Percentiles rank a stretch among this genome's conserved stretches.
Conservation (phyloP, 2,329 filamentous ascomycete species). For the Arthrobotrys sinensis region DNA sequence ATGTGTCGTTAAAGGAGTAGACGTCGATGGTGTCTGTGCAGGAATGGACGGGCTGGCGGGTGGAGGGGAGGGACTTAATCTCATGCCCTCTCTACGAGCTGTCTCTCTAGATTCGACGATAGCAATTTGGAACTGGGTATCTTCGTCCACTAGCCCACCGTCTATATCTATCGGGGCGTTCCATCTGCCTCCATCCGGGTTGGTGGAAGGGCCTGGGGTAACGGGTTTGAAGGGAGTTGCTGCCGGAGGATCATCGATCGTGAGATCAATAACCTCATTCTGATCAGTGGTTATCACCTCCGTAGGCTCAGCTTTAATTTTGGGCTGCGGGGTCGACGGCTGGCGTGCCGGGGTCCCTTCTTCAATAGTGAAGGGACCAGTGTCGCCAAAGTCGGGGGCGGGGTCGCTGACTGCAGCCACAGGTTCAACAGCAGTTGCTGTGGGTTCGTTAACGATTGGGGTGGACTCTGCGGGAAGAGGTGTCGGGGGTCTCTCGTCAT, state of each 20-base stretch:
- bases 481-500: neutral
- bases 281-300: neutral
- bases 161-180: neutral
- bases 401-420: neutral
- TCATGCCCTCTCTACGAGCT: conserved; percentile 6
- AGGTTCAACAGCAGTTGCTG: neutral
- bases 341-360: neutral
- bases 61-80: conserved; percentile 4
- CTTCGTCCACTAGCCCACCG: neutral
- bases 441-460: neutral
- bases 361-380: conserved; percentile 2
- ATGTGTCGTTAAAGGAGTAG: neutral
- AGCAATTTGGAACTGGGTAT: conserved; percentile 10
- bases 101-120: conserved; percentile 34
- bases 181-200: neutral
- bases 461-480: neutral
- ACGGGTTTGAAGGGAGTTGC: neutral
- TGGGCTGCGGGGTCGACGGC: conserved; percentile 20
- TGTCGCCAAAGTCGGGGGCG: neutral
- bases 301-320: conserved; percentile 5
- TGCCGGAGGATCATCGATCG: conserved; percentile 48
- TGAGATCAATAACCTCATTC: conserved; percentile 61
- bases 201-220: neutral
- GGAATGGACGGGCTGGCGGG: neutral
- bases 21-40: neutral